These are phyloP conservation scores for Eragrostis tef DNA, from an alignment of 202 grass and related monocot species.

Conservation along the genomic window DNA sequence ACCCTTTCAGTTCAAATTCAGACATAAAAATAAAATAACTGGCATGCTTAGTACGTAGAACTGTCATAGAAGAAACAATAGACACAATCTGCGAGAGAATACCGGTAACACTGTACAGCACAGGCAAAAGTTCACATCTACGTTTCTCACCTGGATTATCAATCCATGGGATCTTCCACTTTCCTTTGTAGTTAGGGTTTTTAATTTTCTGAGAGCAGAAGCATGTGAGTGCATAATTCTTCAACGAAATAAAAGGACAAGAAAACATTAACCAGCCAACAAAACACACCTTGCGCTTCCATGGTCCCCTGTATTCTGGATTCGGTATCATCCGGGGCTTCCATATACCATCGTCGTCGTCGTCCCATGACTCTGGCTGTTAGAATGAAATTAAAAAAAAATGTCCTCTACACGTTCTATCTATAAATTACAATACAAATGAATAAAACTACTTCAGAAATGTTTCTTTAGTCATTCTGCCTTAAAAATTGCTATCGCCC, in stretches of 20 bases:
- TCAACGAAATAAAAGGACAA: not conserved
- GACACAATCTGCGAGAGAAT: constrained; percentile 12
- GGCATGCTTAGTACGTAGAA: not conserved
- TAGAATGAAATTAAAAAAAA: constrained; percentile 26
- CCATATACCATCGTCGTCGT: constrained; percentile 75
- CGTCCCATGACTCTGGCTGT: constrained; percentile 93
- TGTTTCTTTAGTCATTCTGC: not conserved
- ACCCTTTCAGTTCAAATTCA: constrained; percentile 33
- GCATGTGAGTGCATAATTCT: constrained; percentile 24
- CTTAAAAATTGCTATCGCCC: not conserved
- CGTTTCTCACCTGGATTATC: constrained; percentile 76
- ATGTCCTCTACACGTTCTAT: not conserved
- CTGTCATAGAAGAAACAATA: not conserved
- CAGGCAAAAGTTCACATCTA: not conserved
- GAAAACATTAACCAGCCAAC: not conserved
- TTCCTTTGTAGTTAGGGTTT: constrained; percentile 93
- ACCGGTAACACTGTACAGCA: not conserved
- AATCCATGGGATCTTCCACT: constrained; percentile 93
- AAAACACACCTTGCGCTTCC: constrained; percentile 80
- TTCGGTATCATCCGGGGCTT: constrained; percentile 75
- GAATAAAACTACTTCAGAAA: not conserved
- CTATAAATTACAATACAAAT: constrained; percentile 14
- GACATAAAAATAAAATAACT: not conserved
- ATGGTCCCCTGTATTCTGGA: constrained; percentile 76
- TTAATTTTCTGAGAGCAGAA: constrained; percentile 77